Base-by-base conservation (phyloP, 192 early-diverging fungal species). In the Coemansia sp. region DNA sequence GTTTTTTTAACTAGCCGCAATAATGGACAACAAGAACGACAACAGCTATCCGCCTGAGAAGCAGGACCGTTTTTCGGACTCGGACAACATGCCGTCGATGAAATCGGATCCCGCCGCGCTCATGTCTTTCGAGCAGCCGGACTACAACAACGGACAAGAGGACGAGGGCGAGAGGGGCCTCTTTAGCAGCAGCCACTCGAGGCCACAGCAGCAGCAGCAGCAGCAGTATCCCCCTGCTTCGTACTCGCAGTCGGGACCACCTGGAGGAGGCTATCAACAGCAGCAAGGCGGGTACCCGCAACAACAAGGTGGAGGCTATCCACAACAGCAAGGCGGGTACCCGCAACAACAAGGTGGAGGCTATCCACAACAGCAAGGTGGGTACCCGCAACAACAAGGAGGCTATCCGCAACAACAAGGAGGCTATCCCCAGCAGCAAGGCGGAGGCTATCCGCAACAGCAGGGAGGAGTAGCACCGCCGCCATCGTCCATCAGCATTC, bases 401-500 rank as follows among this genome's bases (percentile, higher is more conserved):
- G 22, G 29, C 29, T 29, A 29, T 29, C 29, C n/a, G n/a, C n/a
- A 29, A 29, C 29, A 29, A 3, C 29, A 29, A 3, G 29, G 29
- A 1, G 29, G 1, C 3, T 29, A 29, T 29, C 29, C 29, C 1
- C 29, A 29, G 29, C 29, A 29, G 29, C 29, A 29, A 3, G 29
- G n/a, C n/a, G n/a, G 17, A 11, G 3, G 5, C 4, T 15, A 48
- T 19, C 45, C n/a, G 6, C 45, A 48, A 17, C 14, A 48, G 19
- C 5, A 6, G 3, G 23, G 49, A 52, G 23, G 22, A 2, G 11
- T 42, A 2, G 7, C 17, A 19, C 20, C 55, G 3, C 42, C 40
- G 14, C 14, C 33, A 14, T 52, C 58, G 35, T 34, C 60, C 3
- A 61, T 79, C 19, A 33, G 55, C 17, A 48, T 79, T 0, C 42